Percentiles rank a stretch among this genome's conserved stretches.
These are phyloP conservation scores for Fusarium chuoi DNA, from an alignment of 2,329 filamentous ascomycete genomes.

Conservation along the genomic window DNA sequence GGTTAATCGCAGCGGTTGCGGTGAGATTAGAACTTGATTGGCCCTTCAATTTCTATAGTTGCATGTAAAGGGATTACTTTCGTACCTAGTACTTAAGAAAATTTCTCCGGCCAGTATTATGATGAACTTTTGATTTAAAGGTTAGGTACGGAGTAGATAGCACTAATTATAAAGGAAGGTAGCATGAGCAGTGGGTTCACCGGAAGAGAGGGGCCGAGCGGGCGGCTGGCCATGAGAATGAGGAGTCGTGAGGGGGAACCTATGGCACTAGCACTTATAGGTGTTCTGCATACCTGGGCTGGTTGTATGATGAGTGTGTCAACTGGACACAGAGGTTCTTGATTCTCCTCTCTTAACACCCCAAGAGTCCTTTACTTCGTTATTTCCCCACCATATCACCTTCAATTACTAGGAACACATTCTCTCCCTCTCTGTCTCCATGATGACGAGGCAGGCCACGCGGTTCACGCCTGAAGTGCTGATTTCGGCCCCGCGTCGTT, in stretches of 20 bases:
- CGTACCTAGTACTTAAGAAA: neutral
- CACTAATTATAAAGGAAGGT: slow-evolving; percentile 16
- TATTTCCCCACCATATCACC: neutral
- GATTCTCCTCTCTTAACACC: slow-evolving; percentile 1
- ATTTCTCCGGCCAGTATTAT: neutral
- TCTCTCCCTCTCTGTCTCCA: slow-evolving; percentile 21
- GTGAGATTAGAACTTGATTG: neutral
- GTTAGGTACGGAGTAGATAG: neutral
- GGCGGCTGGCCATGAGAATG: slow-evolving; percentile 24
- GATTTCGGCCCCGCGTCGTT: slow-evolving; percentile 79
- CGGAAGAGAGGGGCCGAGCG: slow-evolving; percentile 39
- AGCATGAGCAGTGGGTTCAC: slow-evolving; percentile 17
- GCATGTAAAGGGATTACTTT: neutral
- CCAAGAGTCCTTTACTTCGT: neutral
- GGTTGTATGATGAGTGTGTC: slow-evolving; percentile 33
- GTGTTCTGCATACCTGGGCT: neutral
- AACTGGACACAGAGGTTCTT: slow-evolving; percentile 24
- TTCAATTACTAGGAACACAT: neutral
- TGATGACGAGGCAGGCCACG: slow-evolving; percentile 76
- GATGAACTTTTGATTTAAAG: neutral
- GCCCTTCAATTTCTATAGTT: neutral
- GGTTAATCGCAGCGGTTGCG: neutral
- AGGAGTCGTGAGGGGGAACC: slow-evolving; percentile 28
- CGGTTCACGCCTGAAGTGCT: slow-evolving; percentile 83
- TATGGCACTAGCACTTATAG: neutral